Evolutionary conservation across 768 basidiomycete genomes (phyloP), one percentile per base, ranked within the genome.

Genomic region (Suillus hirtellus): DNA sequence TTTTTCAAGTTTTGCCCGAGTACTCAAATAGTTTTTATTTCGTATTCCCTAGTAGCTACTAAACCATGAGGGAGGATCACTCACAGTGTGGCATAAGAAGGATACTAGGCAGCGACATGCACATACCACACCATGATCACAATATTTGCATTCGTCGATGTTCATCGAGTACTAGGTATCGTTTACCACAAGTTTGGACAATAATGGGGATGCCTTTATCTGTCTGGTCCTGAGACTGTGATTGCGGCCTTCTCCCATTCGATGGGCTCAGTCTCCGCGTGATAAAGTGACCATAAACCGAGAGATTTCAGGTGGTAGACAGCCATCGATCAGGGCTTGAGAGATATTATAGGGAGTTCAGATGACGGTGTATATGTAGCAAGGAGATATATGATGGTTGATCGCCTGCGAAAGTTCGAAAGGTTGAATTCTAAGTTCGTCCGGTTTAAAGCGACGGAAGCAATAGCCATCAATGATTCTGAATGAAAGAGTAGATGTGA

Each of bases 191-290:
- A 12, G 38, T 38, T 38, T 4, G 38, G 12, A 38, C 5, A 42
- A 17, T 15, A 7, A 42, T 42, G 40, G 6, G 40, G 7, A 42
- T 42, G 40, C 40, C 15, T 42, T 15, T 17, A 42, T 15, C 95
- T 75, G 71, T 96, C 90, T 0, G 96, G 96, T 4, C 81, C 93
- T 3, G 83, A 78, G 11, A 93, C 79, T 44, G n/a, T n/a, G n/a
- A 86, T 79, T 3, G 31, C 31, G 5, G 85, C 73, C 54, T 81
- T 79, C 43, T 90, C 86, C 95, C 95, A 97, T 46, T 84, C 77
- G 2, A 89, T 68, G 3, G 69, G 68, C 58, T 86, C 82, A 68
- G 81, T 84, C 73, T 89, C 79, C 19, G 69, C 73, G 35, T 78
- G 70, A 24, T 74, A 75, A 44, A 86, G 69, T 7, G 88, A 89